Evolutionary conservation across 108 stramenopile genomes (phyloP).

Genomic region (Pseudonitzschia pungens): DNA sequence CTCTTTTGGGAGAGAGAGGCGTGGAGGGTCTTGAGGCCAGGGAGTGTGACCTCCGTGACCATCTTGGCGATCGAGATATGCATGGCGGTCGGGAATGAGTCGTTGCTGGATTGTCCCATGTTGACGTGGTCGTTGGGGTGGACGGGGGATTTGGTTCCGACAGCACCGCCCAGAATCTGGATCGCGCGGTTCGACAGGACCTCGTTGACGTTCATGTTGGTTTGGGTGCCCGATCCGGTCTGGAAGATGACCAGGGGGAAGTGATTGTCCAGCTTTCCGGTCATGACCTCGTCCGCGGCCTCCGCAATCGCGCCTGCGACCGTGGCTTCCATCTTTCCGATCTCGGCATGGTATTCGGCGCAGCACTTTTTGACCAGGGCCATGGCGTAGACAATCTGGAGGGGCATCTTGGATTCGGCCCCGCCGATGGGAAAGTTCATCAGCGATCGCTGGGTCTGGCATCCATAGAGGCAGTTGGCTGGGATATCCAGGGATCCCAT

Average conservation of each 20-base stretch:
- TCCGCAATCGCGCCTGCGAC: slow-evolving; percentile 79
- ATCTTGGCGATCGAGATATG: slow-evolving; percentile 88
- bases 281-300: slow-evolving; percentile 92
- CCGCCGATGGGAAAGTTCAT: slow-evolving; percentile 96
- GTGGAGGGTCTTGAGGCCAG: slow-evolving; percentile 74
- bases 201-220: slow-evolving; percentile 99
- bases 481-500: slow-evolving; percentile 79
- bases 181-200: slow-evolving; percentile 96
- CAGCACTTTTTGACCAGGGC: slow-evolving; percentile 94
- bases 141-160: slow-evolving; percentile 89
- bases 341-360: slow-evolving; percentile 79
- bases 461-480: slow-evolving; percentile 77
- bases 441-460: slow-evolving; percentile 94
- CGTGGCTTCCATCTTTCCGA: slow-evolving; percentile 60
- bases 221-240: slow-evolving; percentile 97
- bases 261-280: slow-evolving; percentile 90
- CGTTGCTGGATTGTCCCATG: slow-evolving; percentile 94
- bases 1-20: slow-evolving; percentile 71
- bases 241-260: slow-evolving; percentile 97
- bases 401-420: slow-evolving; percentile 91
- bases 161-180: slow-evolving; percentile 88
- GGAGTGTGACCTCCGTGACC: slow-evolving; percentile 66
- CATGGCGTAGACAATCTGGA: slow-evolving; percentile 87
- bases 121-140: slow-evolving; percentile 99
- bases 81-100: slow-evolving; percentile 98